These are phyloP conservation scores for Trapa incisa DNA, from an alignment of 345 rosid genomes.

Conservation along the genomic window DNA sequence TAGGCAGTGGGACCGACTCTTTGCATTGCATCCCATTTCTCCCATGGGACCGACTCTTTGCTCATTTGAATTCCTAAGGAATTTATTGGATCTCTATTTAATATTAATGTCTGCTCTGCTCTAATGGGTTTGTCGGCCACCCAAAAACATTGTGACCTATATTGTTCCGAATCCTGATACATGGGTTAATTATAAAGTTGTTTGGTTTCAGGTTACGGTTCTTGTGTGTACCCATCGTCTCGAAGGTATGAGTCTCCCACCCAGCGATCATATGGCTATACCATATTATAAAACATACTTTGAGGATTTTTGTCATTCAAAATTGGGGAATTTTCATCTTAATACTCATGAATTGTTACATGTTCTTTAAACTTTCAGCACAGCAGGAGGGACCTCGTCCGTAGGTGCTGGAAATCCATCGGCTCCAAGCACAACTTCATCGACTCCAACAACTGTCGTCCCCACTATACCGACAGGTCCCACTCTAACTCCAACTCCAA, in stretches of 20 bases:
- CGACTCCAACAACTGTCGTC: not conserved
- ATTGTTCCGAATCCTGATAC: too few species aligned
- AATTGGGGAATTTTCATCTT: not conserved
- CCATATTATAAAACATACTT: not conserved
- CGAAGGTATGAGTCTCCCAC: slow-evolving; percentile 12
- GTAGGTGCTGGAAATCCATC: not conserved
- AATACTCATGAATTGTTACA: not conserved
- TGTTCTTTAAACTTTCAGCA: slow-evolving; percentile 1
- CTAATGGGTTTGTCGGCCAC: not conserved
- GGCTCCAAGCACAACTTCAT: not conserved
- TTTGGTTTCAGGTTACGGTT: slow-evolving; percentile 27
- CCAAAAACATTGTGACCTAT: too few species aligned
- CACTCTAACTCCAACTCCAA: not conserved
- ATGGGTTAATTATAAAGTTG: not conserved
- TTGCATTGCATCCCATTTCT: too few species aligned
- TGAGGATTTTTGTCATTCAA: too few species aligned
- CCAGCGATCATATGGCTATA: too few species aligned
- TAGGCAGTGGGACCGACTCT: too few species aligned
- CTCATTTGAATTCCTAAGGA: too few species aligned
- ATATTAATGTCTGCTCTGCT: too few species aligned
- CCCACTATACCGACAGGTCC: not conserved
- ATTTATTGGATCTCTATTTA: too few species aligned
- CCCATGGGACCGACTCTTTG: too few species aligned
- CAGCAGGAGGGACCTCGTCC: slow-evolving; percentile 8
- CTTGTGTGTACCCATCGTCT: slow-evolving; percentile 39